phyloP scores from a whole-genome alignment of 1,284 basidiomycete species.

The Coniferiporia sulphurascens region DNA sequence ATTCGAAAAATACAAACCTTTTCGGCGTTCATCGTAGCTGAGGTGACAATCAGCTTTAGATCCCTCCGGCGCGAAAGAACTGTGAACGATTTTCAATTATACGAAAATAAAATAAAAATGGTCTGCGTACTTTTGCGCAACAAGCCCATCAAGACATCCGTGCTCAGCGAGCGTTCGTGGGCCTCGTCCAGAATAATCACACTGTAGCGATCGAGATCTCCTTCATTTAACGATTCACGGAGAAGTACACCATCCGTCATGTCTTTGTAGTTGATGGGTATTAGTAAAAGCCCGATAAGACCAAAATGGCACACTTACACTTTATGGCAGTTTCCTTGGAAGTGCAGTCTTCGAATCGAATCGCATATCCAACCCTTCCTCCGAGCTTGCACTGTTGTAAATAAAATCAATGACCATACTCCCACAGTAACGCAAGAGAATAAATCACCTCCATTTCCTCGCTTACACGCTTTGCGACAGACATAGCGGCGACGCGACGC shows the following conservation, averaged over 20 bases:
- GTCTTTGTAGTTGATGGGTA: conserved; percentile 41
- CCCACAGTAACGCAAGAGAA: neutral
- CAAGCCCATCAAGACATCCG: conserved; percentile 96
- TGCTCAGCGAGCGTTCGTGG: conserved; percentile 93
- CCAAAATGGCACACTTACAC: conserved; percentile 48
- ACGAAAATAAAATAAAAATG: conserved; percentile 3
- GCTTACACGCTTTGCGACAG: conserved; percentile 96
- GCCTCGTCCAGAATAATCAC: conserved; percentile 97
- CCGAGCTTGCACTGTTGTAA: conserved; percentile 75
- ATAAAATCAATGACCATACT: neutral
- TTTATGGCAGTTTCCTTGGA: conserved; percentile 91
- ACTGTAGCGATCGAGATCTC: conserved; percentile 91
- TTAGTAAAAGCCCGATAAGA: neutral
- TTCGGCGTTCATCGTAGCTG: conserved; percentile 98
- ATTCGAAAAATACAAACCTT: conserved; percentile 53
- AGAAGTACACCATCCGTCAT: conserved; percentile 99
- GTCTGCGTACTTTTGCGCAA: conserved; percentile 76
- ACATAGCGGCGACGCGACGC: conserved; percentile 97
- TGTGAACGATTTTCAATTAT: conserved; percentile 29
- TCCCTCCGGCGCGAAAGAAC: conserved; percentile 89
- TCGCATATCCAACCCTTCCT: conserved; percentile 88
- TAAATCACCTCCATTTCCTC: conserved; percentile 81
- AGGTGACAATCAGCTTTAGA: conserved; percentile 95
- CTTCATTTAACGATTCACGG: conserved; percentile 93
- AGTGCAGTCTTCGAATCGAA: conserved; percentile 97